Percentiles rank a stretch among this genome's conserved stretches.
These are phyloP conservation scores for Trichoderma harzianum DNA, from an alignment of 2,329 filamentous ascomycete species.

Conservation along the genomic window DNA sequence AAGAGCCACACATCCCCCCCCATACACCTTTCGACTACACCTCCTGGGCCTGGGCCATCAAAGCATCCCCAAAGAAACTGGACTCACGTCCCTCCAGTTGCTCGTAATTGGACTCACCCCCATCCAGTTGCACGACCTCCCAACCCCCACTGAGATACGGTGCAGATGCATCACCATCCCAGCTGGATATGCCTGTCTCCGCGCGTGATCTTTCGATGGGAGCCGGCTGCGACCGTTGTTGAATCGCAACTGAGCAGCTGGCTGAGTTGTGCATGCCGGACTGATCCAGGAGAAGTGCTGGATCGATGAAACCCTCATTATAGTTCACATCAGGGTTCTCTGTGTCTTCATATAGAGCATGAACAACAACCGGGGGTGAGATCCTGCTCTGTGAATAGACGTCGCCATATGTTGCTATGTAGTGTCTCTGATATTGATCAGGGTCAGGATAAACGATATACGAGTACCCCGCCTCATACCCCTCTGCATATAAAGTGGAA, in stretches of 20 bases:
- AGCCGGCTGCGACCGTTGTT: background rate
- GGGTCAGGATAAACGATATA: background rate
- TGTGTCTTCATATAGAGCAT: background rate
- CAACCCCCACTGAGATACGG: constrained; percentile 35
- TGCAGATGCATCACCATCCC: constrained; percentile 22
- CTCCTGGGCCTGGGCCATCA: constrained; percentile 19
- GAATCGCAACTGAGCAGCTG: background rate
- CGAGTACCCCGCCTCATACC: too few species aligned
- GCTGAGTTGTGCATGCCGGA: background rate
- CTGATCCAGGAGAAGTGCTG: constrained; percentile 6
- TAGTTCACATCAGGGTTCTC: background rate
- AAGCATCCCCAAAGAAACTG: too few species aligned
- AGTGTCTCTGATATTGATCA: background rate
- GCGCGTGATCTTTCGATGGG: background rate
- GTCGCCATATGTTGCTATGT: background rate
- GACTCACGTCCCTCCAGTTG: too few species aligned
- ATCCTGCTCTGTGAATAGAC: background rate
- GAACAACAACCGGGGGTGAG: background rate
- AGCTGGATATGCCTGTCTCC: constrained; percentile 17
- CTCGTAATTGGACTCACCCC: too few species aligned
- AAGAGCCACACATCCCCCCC: background rate
- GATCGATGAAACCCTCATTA: constrained; percentile 17
- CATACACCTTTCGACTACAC: constrained; percentile 16
- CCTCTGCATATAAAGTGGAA: background rate
- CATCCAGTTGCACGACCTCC: constrained; percentile 32